Base-by-base conservation (phyloP, 768 basidiomycete genomes). In the Naganishia randhawae region DNA sequence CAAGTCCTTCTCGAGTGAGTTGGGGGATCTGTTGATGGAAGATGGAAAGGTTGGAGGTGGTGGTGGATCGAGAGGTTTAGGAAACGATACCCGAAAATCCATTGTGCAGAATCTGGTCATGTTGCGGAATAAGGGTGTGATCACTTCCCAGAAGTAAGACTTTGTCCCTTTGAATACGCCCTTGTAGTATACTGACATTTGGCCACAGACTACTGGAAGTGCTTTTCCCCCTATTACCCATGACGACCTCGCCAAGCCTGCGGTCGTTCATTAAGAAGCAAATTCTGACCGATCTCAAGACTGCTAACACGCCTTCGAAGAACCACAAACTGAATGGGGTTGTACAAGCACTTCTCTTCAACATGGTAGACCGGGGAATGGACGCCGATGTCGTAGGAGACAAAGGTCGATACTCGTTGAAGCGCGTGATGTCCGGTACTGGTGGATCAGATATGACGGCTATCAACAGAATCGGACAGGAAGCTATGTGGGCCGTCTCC, bases 401-500 rank as follows among this genome's bases (percentile, higher is more conserved):
- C 82, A 93, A 92, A 78, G 92, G 88, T 4, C 67, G 67, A 52
- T 67, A 42, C 41, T 54, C 53, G 4, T 42, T 61, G 57, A 61
- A 61, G 57, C 57, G 57, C 35, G 57, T 61, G 7, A 61, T 61
- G 37, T 50, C 66, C 22, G 54, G 54, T 22, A 41, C 39, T n/a
- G 92, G 66, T 39, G 75, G 74, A 50, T 63, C 62, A 13, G 79
- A 81, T 65, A 83, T 82, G 55, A 70, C 71, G 13, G 73, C 74
- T 9, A 66, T 64, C 19, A 78, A 80, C 61, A 75, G 76, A 55
- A 80, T 77, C 41, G 86, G 87, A 1, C 90, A 92, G 35, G 96
- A 97, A 73, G 93, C 94, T 2, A 90, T 96, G 87, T 98, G 95
- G 94, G 95, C 96, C 4, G 87, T 99, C 57, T 88, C 94, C 50